These are phyloP conservation scores for Aspergillus mulundensis DNA, from an alignment of 495 filamentous ascomycete genomes.

Conservation along the genomic window DNA sequence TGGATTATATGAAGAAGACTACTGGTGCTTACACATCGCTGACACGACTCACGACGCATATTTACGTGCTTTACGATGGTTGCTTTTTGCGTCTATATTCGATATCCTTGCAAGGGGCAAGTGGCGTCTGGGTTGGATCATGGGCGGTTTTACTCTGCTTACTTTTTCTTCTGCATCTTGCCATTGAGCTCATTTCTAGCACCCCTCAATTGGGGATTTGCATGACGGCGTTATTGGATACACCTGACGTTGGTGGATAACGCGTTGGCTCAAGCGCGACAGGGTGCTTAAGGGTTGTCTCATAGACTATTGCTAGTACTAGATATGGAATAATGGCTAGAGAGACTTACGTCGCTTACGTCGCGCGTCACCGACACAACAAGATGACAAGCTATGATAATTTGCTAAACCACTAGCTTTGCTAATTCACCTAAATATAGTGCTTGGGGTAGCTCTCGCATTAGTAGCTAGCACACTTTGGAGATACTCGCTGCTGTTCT, in stretches of 20 bases:
- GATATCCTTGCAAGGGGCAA: not conserved
- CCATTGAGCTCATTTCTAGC: not conserved
- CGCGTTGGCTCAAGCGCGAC: not conserved
- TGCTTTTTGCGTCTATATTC: conserved; percentile 2
- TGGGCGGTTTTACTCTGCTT: not conserved
- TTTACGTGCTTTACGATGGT: conserved; percentile 6
- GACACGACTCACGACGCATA: conserved; percentile 7
- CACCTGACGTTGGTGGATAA: not conserved
- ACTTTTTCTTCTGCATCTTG: not conserved
- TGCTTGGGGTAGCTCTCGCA: not conserved
- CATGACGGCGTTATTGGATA: conserved; percentile 7
- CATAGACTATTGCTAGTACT: conserved; percentile 2
- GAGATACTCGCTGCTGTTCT: not conserved
- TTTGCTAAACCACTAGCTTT: not conserved
- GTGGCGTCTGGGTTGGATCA: conserved; percentile 4
- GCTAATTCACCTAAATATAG: conserved; percentile 9
- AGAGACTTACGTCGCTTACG: not conserved
- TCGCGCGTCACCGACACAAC: not conserved
- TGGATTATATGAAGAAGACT: not conserved
- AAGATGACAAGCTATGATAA: not conserved
- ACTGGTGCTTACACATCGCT: not conserved
- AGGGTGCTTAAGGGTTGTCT: not conserved
- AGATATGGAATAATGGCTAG: conserved; percentile 3
- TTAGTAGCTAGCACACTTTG: not conserved
- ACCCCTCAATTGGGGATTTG: not conserved